Base-by-base conservation (phyloP, 2,329 filamentous ascomycete genomes). In the Calycina marina region DNA sequence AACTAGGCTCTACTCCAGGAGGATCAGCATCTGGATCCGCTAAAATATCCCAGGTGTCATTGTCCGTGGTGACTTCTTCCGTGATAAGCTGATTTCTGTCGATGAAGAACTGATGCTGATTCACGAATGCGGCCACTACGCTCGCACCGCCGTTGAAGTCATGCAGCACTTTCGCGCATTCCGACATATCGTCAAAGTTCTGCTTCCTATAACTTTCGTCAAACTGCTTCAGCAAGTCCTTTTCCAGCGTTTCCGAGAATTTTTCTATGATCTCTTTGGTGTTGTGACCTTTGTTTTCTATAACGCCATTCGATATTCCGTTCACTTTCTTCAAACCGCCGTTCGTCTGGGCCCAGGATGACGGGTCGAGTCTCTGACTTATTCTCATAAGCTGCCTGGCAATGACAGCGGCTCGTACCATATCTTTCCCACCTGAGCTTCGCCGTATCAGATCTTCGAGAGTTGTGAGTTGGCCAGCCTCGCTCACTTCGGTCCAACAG, bases 41-140 rank as follows among this genome's bases (percentile, higher is more conserved):
- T 32, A 98, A 65, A 44, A 78, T 77, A 36, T 96, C 88, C 86
- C 88, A 94, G 2, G 74, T 77, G 40, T 84, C 72, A 36, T 67
- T 52, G 36, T 55, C 51, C 14, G 51, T 50, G 8, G 43, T 67
- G 30, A 71, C 66, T n/a, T 61, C 69, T 46, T 90, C 82, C 9
- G 72, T 69, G 30, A 93, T 77, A 36, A 98, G 64, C 54, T 96
- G 88, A 44, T 85, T 90, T 15, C 86, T 70, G 52, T 96, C 90
- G 50, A 98, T 94, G 59, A 98, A 98, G 66, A 98, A 98, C 50
- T 93, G 85, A 58, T 98, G 92, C 55, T 98, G 90, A 52, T 98
- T 98, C 51, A 98, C 88, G 55, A 96, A 98, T 8, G 88, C 67
- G 10, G 83, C 88, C 56, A 94, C 93, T 38, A 96, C 90, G 53